These are phyloP conservation scores for Cicer arietinum DNA, from an alignment of 306 rosid genomes.

Conservation along the genomic window DNA sequence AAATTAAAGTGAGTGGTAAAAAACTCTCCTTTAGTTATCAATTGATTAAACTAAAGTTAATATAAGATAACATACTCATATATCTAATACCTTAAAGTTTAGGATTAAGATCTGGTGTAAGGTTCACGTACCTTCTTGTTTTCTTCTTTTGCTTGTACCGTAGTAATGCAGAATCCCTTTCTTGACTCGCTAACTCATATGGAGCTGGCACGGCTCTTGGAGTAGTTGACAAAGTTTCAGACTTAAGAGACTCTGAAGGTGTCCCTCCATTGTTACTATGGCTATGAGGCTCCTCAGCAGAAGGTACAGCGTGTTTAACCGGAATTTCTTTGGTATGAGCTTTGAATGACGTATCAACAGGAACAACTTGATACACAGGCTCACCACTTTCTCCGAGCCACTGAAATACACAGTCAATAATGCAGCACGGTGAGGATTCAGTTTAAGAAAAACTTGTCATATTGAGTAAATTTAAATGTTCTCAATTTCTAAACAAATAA, in stretches of 20 bases:
- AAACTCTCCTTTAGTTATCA: background rate
- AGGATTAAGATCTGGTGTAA: background rate
- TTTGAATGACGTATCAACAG: constrained; percentile 41
- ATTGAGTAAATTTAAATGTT: too few relatives aligned
- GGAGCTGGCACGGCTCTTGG: constrained; percentile 49
- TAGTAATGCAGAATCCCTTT: constrained; percentile 78
- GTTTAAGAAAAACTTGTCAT: too few relatives aligned
- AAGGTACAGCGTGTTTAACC: constrained; percentile 44
- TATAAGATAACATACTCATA: background rate
- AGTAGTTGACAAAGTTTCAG: constrained; percentile 47
- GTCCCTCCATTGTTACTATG: constrained; percentile 42
- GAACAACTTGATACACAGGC: constrained; percentile 51
- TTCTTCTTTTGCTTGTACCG: constrained; percentile 93
- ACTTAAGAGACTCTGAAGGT: constrained; percentile 37
- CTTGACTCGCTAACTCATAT: constrained; percentile 66
- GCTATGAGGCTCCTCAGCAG: constrained; percentile 43
- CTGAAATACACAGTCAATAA: constrained; percentile 45
- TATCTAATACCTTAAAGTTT: background rate
- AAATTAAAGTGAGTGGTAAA: too few relatives aligned
- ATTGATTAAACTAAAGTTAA: background rate
- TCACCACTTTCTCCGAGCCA: constrained; percentile 51
- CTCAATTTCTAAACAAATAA: too few relatives aligned
- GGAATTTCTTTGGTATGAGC: constrained; percentile 54
- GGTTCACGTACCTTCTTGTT: constrained; percentile 70
- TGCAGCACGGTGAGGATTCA: background rate